These are phyloP conservation scores for Trypanosomatidae sp. DNA, from an alignment of 208 protist genomes.

Conservation along the genomic window DNA sequence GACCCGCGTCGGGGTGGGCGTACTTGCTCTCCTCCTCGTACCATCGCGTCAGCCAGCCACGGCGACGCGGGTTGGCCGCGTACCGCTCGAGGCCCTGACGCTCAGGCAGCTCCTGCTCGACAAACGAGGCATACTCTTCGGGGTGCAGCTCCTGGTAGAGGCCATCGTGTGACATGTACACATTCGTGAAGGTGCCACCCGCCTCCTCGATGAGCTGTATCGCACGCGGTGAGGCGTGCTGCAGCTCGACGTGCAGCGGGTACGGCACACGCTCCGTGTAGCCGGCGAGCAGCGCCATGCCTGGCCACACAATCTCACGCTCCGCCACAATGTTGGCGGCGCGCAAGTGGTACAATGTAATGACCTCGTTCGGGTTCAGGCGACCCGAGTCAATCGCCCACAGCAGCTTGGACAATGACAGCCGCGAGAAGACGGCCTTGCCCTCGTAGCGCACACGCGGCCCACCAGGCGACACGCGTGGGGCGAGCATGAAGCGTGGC, in stretches of 20 bases:
- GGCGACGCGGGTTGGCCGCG: slow-evolving; percentile 52
- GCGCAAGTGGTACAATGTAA: slow-evolving; percentile 77
- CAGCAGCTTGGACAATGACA: slow-evolving; percentile 59
- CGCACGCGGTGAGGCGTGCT: slow-evolving; percentile 65
- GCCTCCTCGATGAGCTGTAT: slow-evolving; percentile 82
- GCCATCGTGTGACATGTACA: slow-evolving; percentile 86
- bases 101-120: slow-evolving; percentile 74
- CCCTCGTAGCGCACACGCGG: slow-evolving; percentile 82
- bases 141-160: slow-evolving; percentile 82
- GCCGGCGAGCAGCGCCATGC: slow-evolving; percentile 65
- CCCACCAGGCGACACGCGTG: slow-evolving; percentile 64
- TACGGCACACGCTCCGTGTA: slow-evolving; percentile 54
- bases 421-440: slow-evolving; percentile 56
- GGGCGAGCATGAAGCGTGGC: slow-evolving; percentile 83
- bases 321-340: slow-evolving; percentile 56
- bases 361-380: slow-evolving; percentile 82
- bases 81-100: slow-evolving; percentile 62
- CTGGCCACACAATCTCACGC: slow-evolving; percentile 75
- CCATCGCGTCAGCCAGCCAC: slow-evolving; percentile 79
- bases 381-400: slow-evolving; percentile 81
- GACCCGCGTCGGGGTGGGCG: slow-evolving; percentile 67
- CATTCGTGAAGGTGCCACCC: slow-evolving; percentile 72
- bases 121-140: slow-evolving; percentile 72
- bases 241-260: slow-evolving; percentile 80
- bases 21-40: slow-evolving; percentile 83